These are phyloP conservation scores for Cupressus sempervirens DNA, from an alignment of 75 land plant species.

Conservation along the genomic window DNA sequence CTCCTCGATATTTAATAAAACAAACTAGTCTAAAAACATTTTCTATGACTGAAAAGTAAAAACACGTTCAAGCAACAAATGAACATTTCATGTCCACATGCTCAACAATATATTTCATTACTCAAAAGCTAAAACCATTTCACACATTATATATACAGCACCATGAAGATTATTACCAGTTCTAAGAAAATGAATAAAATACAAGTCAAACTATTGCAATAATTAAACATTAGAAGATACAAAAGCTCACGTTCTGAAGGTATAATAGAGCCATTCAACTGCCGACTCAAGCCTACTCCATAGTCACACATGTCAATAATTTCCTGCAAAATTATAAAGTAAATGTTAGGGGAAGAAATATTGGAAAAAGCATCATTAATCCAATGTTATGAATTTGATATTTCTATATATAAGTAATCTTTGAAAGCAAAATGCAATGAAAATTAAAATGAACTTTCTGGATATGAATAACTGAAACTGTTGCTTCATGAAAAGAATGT, in stretches of 20 bases:
- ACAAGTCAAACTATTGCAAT: not conserved
- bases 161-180: not conserved
- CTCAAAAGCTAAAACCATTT: not conserved
- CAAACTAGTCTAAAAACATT: too few species aligned
- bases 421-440: not conserved
- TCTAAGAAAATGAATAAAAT: not conserved
- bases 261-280: conserved; percentile 83
- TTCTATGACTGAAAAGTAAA: too few species aligned
- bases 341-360: not conserved
- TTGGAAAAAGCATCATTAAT: not conserved
- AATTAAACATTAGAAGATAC: not conserved
- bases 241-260: conserved; percentile 90
- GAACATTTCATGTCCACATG: not conserved
- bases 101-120: not conserved
- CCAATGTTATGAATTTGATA: not conserved
- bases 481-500: not conserved
- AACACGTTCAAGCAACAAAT: too few species aligned
- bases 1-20: too few species aligned
- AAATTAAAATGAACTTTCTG: not conserved
- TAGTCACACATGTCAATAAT: conserved; percentile 98
- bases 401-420: not conserved
- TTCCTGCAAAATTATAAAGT: conserved; percentile 53
- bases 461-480: not conserved
- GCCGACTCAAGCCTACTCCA: conserved; percentile 93
- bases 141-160: not conserved